phyloP scores from a whole-genome alignment of 306 rosid species.

The Lathyrus tuberosus region DNA sequence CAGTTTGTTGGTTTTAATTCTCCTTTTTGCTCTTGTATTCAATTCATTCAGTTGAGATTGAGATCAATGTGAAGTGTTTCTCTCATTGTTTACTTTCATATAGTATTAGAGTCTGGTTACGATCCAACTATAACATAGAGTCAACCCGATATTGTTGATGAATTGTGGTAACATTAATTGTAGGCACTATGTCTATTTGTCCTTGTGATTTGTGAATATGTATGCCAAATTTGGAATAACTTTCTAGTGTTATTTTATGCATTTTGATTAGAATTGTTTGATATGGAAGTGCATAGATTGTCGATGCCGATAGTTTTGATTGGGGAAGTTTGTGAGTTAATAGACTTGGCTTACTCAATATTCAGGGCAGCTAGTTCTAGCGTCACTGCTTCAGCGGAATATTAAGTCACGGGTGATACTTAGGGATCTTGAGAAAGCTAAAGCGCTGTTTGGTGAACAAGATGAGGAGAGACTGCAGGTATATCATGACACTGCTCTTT shows the following conservation, averaged over 20 bases:
- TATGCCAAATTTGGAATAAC: too few species aligned
- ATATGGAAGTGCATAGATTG: slow-evolving; percentile 13
- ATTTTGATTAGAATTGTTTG: too few species aligned
- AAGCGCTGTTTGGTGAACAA: slow-evolving; percentile 70
- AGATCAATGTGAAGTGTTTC: background rate
- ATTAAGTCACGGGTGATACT: slow-evolving; percentile 70
- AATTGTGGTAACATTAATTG: too few species aligned
- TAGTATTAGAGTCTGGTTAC: background rate
- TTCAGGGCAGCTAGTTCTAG: slow-evolving; percentile 92
- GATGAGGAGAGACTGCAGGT: slow-evolving; percentile 74
- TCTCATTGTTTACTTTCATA: background rate
- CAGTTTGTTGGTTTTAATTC: background rate
- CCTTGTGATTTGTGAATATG: too few species aligned
- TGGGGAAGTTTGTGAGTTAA: slow-evolving; percentile 33
- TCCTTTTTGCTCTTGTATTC: background rate
- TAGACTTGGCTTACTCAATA: slow-evolving; percentile 23
- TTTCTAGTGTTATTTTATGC: too few species aligned
- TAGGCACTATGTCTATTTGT: too few species aligned
- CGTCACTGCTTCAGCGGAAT: slow-evolving; percentile 76
- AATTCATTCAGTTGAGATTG: background rate
- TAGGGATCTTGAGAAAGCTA: slow-evolving; percentile 82
- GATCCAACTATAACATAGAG: background rate
- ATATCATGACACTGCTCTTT: too few species aligned
- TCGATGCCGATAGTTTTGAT: slow-evolving; percentile 31
- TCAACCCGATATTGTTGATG: too few species aligned